Base-by-base conservation (phyloP, 805 yeast genomes). In the Cyberlindnera xishuangbannaensis region DNA sequence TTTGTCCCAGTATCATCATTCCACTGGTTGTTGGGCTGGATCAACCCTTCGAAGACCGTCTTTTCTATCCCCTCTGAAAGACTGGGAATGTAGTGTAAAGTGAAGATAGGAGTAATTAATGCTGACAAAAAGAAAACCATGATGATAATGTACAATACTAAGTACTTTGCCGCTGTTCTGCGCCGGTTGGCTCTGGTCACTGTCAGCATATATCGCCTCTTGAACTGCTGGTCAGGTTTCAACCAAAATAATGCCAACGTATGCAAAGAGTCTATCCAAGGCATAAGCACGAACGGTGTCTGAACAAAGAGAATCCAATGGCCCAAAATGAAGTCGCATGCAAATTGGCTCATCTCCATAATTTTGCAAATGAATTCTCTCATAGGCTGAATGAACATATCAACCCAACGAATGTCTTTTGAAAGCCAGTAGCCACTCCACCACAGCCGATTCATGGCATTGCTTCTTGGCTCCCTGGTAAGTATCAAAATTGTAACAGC, bases 361-460 rank as follows among this genome's bases (percentile, higher is more conserved):
- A 71, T 56, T 46, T 82, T 82, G 37, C 84, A 78, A 15, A 72
- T 36, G 32, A 62, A 72, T 50, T 81, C 90, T 46, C 90, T 58
- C 3, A 68, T 39, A 2, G 87, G 87, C 41, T 79, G 87, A 9
- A 20, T 9, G 3, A 78, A 60, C 6, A 80, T 33, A 1, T 73
- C 60, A 29, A 69, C 55, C 74, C 79, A 73, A 0, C 87, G 85
- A 28, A 80, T 61, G 0, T 77, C 77, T 0, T 78, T 66, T 11
- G 66, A 67, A 29, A 69, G 48, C 90, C 90, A 82, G 36, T 67
- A 73, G 0, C 88, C 87, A 9, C 84, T 71, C 87, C 88, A 82
- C 85, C 86, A 80, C 3, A 88, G 79, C 23, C 71, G 53, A 46
- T 79, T 83, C 0, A 83, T 59, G 28, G 63, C 68, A 41, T 71